A percentile compares a stretch with the other conserved stretches of the same genome.
Evolutionary conservation across 352 stramenopile species (phyloP).

Genomic region (Globisporangium perplexum): DNA sequence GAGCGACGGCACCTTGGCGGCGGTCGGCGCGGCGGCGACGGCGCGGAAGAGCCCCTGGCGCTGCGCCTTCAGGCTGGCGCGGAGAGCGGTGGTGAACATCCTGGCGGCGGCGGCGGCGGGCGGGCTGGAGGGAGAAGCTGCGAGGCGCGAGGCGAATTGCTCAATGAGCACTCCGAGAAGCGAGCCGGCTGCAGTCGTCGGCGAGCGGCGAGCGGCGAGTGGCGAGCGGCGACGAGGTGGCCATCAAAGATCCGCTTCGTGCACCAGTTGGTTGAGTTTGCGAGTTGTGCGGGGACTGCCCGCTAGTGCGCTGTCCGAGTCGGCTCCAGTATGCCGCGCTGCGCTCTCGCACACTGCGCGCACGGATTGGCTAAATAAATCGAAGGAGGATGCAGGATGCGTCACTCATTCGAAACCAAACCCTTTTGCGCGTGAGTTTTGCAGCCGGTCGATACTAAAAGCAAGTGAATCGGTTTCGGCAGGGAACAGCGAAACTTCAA

Average conservation of each 20-base stretch:
- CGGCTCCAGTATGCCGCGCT: too few species aligned
- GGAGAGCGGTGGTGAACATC: constrained; percentile 61
- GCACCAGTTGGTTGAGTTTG: too few species aligned
- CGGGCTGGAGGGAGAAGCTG: not conserved
- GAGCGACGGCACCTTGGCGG: constrained; percentile 8
- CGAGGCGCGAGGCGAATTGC: constrained; percentile 28
- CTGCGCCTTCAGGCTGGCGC: constrained; percentile 51
- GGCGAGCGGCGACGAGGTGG: too few species aligned
- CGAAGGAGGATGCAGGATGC: not conserved
- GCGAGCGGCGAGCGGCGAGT: too few species aligned
- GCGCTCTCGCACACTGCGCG: not conserved
- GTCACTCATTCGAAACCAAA: not conserved
- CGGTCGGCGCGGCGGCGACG: constrained; percentile 9
- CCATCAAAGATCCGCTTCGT: too few species aligned
- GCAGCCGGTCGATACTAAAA: not conserved
- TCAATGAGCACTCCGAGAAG: constrained; percentile 14
- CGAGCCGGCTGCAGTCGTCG: too few species aligned
- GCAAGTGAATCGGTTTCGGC: not conserved
- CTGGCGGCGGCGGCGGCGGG: not conserved
- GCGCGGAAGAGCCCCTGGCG: constrained; percentile 35
- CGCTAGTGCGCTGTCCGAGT: too few species aligned
- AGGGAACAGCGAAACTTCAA: not conserved
- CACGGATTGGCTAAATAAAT: not conserved
- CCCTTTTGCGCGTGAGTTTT: not conserved
- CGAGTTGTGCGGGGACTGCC: too few species aligned